Conservation (phyloP, 805 yeast genomes). For the Kodamaea kaohsiungensis region DNA sequence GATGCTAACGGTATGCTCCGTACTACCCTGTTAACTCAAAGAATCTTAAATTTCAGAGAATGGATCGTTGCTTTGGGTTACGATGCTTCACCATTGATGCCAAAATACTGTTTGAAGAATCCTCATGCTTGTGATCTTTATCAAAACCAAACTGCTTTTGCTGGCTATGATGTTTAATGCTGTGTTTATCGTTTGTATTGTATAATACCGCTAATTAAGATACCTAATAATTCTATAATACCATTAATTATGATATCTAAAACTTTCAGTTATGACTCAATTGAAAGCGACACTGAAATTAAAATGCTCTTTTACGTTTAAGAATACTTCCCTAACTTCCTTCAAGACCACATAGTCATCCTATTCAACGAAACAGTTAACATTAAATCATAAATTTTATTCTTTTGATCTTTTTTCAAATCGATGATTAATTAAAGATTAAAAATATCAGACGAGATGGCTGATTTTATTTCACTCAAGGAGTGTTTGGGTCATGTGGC, state of each 20-base stretch:
- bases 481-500: neutral
- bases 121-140: conserved; percentile 41
- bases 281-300: too few relatives aligned
- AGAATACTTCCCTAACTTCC: too few relatives aligned
- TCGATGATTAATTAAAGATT: neutral
- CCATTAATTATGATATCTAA: too few relatives aligned
- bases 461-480: neutral
- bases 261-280: too few relatives aligned
- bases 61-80: conserved; percentile 37
- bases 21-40: conserved; percentile 29
- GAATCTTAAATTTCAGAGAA: conserved; percentile 42
- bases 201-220: neutral
- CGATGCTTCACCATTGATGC: conserved; percentile 35
- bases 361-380: too few relatives aligned
- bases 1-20: conserved; percentile 29
- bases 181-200: neutral
- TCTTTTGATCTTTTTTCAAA: neutral
- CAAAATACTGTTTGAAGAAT: conserved; percentile 34
- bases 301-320: too few relatives aligned
- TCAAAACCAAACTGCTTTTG: conserved; percentile 8
- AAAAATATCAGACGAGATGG: neutral
- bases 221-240: too few relatives aligned
- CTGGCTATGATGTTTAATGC: neutral
- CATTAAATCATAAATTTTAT: too few relatives aligned
- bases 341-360: too few relatives aligned